Base-by-base conservation (phyloP, 2,329 filamentous ascomycete genomes). In the Arthrinium phaeospermum region DNA sequence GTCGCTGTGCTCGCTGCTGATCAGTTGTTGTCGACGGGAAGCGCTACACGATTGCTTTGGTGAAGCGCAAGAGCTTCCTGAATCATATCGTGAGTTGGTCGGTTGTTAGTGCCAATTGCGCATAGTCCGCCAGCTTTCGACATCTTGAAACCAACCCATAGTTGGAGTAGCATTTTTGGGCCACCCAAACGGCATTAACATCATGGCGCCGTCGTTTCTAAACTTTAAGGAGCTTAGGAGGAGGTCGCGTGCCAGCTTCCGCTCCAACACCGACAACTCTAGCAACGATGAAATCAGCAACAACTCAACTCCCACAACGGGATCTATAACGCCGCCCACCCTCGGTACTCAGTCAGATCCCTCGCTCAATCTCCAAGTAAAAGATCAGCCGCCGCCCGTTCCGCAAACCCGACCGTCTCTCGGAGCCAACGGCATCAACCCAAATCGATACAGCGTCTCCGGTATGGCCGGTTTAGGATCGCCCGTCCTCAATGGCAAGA, bases 271-370 rank as follows among this genome's bases (percentile, higher is more conserved):
- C 74, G 90, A 90, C 53, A 73, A 70, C 68, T 90, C 87, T 68
- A 90, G 92, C 77, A 87, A 87, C 12, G 90, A 89, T 67, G 91
- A 89, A 80, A 90, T 90, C 79, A 88, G 87, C 74, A 86, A 83
- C 69, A 88, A 87, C 76, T 90, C 89, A 45, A 87, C 90, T 70
- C 89, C 89, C 49, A 91, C 90, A 16, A 93, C 88, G 79, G 94
- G 91, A 78, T 92, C 92, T 68, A 85, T 92, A 64, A 95, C 94
- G 68, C 93, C 94, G 49, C 93, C 94, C 0, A 93, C 92, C n/a
- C 87, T 92, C 68, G 86, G 91, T 76, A 88, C 90, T 67, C 88
- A 90, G 73, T 91, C 92, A 72, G 89, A 92, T 74, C 90, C 91
- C 34, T 88, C 90, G 44, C 86, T 92, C 13, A 89, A 93, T 78